phyloP scores from a whole-genome alignment of 2,329 filamentous ascomycete genomes.

The Xylaria digitata region DNA sequence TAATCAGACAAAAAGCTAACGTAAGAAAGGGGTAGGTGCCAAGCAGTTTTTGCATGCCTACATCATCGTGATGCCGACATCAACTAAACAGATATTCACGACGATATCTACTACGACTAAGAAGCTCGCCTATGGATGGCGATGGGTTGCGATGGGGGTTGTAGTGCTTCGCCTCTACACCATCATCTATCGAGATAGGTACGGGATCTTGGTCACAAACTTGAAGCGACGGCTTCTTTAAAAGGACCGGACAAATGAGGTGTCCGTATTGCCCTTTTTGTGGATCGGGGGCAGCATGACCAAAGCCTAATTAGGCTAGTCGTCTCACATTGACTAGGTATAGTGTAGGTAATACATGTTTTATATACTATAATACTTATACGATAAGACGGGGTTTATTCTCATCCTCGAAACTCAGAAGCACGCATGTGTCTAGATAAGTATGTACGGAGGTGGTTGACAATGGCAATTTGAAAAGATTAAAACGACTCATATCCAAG shows the following conservation, averaged over 20 bases:
- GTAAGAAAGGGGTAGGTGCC: not conserved
- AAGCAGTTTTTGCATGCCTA: not conserved
- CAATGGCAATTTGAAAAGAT: too few species aligned
- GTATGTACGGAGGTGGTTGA: too few species aligned
- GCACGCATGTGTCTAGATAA: too few species aligned
- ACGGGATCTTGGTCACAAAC: slow-evolving; percentile 15
- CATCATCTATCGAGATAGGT: not conserved
- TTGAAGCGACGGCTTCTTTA: slow-evolving; percentile 23
- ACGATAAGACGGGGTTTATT: too few species aligned
- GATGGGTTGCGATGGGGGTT: slow-evolving; percentile 23
- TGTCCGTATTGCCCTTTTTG: not conserved
- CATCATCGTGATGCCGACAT: slow-evolving; percentile 15
- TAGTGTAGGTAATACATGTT: too few species aligned
- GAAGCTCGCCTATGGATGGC: slow-evolving; percentile 1
- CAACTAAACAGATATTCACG: not conserved
- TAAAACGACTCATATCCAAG: too few species aligned
- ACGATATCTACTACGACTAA: not conserved
- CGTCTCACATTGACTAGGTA: slow-evolving; percentile 13
- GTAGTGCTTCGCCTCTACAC: slow-evolving; percentile 12
- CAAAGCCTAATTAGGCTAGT: slow-evolving; percentile 29
- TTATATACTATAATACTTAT: too few species aligned
- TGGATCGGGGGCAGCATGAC: not conserved
- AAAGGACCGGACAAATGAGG: slow-evolving; percentile 31
- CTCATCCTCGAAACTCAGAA: too few species aligned
- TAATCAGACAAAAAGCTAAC: slow-evolving; percentile 2